Percentiles rank a stretch among this genome's conserved stretches.
Conservation (phyloP, 2,329 filamentous ascomycete species). For the Raffaelea arxii region DNA sequence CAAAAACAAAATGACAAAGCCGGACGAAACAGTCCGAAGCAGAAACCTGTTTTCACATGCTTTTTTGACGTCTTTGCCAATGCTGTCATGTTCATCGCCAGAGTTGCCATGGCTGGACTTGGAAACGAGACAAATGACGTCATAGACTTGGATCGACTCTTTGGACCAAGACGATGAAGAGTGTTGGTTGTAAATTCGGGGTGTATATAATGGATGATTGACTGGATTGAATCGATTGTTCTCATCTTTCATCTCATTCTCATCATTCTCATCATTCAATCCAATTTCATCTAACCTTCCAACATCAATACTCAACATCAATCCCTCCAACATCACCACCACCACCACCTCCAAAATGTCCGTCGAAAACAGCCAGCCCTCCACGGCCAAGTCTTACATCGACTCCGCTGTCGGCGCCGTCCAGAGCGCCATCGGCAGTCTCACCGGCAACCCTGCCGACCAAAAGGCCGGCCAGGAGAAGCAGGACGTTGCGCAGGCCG, state of each 20-base stretch:
- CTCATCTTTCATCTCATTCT: not conserved
- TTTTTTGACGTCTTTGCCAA: no score
- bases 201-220: no score
- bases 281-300: no score
- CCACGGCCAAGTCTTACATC: conserved; percentile 69
- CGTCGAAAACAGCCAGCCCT: conserved; percentile 33
- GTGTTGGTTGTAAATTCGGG: no score
- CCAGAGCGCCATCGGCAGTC: conserved; percentile 59
- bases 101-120: no score
- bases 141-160: conserved; percentile 1
- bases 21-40: no score
- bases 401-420: conserved; percentile 64
- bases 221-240: no score
- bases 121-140: not conserved
- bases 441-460: conserved; percentile 65
- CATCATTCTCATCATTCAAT: no score
- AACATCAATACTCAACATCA: no score
- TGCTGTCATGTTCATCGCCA: no score
- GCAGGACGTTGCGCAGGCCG: conserved; percentile 54
- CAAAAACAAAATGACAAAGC: not conserved
- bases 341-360: conserved; percentile 22
- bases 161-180: no score
- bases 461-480: conserved; percentile 55
- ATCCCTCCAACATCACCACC: conserved; percentile 11
- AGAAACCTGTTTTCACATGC: no score